Base-by-base conservation (phyloP, 192 early-diverging fungal genomes). In the Backusella circina region DNA sequence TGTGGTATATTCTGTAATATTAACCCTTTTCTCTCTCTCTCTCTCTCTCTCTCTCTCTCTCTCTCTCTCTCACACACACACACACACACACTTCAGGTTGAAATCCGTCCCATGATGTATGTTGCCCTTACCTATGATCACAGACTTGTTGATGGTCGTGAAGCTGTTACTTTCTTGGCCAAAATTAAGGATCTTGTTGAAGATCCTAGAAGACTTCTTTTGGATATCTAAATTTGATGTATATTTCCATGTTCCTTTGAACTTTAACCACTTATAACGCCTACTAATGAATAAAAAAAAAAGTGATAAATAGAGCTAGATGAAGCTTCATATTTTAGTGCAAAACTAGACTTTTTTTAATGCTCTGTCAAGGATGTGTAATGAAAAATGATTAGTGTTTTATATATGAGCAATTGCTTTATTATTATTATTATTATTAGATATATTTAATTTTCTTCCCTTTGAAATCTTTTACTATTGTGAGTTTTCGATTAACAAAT, bases 111-210 rank as follows among this genome's bases (percentile, higher is more conserved):
- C 38, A 94, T 96, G 92, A 99, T 99, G 98, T 98, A 98, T 83
- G 83, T 99, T 80, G 97, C 97, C 36, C 86, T 99, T 72, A 98
- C 98, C 36, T 99, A 99, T 77, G 98, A 99, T 81, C 98, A 99
- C 89, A 94, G 98, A 73, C 84, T 99, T 76, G 96, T 99, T 86
- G 98, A 99, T 79, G 98, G 95, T 50, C 95, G 98, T 86, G 98
- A 99, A 88, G 98, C 98, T 30, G 95, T 95, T 28, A 97, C 96
- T 36, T 99, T 99, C 93, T 87, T 99, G 64, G 95, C 98, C 78
- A 97, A 95, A 83, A 44, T 99, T 70, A 99, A 99, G 89, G 94
- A 99, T 86, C 85, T 88, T 74, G 91, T 99, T 69, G 98, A 99
- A 88, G 98, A 99, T 81, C 98, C 98, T 61, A 86, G 91, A 47